A percentile compares a stretch with the other conserved stretches of the same genome.
Evolutionary conservation across 805 yeast species (phyloP).

Genomic region (Sugiyamaella boreocaroliniensis): DNA sequence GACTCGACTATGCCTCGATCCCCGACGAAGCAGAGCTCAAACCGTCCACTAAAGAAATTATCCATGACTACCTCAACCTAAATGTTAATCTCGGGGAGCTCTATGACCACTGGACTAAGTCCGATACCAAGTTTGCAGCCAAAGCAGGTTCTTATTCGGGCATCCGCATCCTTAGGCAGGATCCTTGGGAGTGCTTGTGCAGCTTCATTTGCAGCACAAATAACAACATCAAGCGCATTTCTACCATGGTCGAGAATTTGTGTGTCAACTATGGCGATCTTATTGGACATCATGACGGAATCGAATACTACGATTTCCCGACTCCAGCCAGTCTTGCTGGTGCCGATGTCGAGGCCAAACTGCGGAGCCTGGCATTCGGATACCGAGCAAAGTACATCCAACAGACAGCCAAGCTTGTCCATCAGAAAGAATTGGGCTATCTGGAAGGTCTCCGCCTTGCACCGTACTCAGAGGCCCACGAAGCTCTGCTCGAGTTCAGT

Average conservation of each 20-base stretch:
- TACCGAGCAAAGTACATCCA: slow-evolving; percentile 86
- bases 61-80: slow-evolving; percentile 67
- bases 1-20: slow-evolving; percentile 13
- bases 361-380: slow-evolving; percentile 59
- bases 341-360: slow-evolving; percentile 38
- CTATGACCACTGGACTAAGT: slow-evolving; percentile 54
- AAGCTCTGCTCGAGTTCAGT: slow-evolving; percentile 52
- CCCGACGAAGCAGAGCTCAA: slow-evolving; percentile 4
- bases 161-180: slow-evolving; percentile 80
- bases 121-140: slow-evolving; percentile 45
- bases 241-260: slow-evolving; percentile 81
- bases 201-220: slow-evolving; percentile 94
- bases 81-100: slow-evolving; percentile 47
- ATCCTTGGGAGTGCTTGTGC: slow-evolving; percentile 92
- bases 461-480: slow-evolving; percentile 48
- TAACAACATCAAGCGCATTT: slow-evolving; percentile 87
- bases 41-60: slow-evolving; percentile 34
- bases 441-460: slow-evolving; percentile 36
- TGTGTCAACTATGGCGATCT: slow-evolving; percentile 63
- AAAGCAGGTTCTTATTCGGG: slow-evolving; percentile 45
- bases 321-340: slow-evolving; percentile 44
- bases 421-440: slow-evolving; percentile 29
- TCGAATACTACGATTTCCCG: slow-evolving; percentile 69
- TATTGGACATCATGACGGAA: slow-evolving; percentile 47
- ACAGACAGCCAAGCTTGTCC: slow-evolving; percentile 60